Conservation (phyloP, 169 alveolate genomes). For the Plasmodium gallinaceum region DNA sequence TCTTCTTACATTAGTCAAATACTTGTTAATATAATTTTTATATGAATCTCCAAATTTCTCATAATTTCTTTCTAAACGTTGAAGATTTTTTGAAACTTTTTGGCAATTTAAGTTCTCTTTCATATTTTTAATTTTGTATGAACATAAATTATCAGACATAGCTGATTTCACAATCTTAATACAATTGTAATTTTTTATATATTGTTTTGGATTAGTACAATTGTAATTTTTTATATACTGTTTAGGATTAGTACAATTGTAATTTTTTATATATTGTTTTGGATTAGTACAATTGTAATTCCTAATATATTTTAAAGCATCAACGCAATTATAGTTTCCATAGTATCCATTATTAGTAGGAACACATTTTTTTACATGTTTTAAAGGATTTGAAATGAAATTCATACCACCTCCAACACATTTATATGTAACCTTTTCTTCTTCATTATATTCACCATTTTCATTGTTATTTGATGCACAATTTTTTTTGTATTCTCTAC, state of each 20-base stretch:
- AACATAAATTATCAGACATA: constrained; percentile 1
- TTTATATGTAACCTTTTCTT: background rate
- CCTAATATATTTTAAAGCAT: constrained; percentile 13
- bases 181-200: constrained; percentile 22
- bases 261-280: constrained; percentile 13
- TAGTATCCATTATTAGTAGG: constrained; percentile 27
- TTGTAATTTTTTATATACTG: constrained; percentile 13
- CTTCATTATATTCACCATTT: background rate
- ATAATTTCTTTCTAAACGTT: constrained; percentile 36
- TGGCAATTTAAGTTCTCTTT: constrained; percentile 7
- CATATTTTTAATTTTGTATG: background rate
- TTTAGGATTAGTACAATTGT: constrained; percentile 19
- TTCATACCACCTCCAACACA: background rate
- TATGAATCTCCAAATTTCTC: constrained; percentile 31
- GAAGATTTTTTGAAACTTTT: background rate
- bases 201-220: constrained; percentile 26
- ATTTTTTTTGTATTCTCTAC: background rate
- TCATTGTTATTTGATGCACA: background rate
- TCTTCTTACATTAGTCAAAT: constrained; percentile 9
- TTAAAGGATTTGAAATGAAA: background rate
- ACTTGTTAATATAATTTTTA: constrained; percentile 25
- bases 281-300: constrained; percentile 35
- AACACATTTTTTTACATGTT: constrained; percentile 10
- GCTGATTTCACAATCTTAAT: background rate
- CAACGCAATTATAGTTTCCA: constrained; percentile 6